Evolutionary conservation across 768 basidiomycete genomes (phyloP), one percentile per base, ranked within the genome.

Genomic region (Mycena rebaudengoi): DNA sequence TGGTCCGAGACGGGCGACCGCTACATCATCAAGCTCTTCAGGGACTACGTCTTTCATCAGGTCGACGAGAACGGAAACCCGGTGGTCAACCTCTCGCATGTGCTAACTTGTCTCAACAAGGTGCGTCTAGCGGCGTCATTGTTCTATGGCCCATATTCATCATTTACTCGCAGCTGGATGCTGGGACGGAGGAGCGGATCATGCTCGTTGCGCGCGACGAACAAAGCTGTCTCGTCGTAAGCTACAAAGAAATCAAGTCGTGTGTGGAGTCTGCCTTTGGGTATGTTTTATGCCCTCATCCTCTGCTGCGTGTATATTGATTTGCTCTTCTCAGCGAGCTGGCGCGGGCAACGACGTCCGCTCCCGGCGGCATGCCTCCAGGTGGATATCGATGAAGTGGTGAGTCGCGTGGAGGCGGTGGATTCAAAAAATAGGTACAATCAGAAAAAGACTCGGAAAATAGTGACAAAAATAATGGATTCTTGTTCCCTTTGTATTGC

Each of bases 1-100:
- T 99, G 98, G 98, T 96, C 96, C 13, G 98, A 99, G 73, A 99
- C 98, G 0, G 98, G 98, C 2, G 98, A 99, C 72, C 83, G 97
- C 64, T 99, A 99, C 75, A 95, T 99, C 73, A 86, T 99, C 82
- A 98, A 98, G 82, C 86, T 99, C 45, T 99, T 99, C 85, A 87
- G 98, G 18, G 98, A 99, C 76, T 96, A 93, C 70, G 96, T 99
- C 25, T 99, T 99, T 77, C 98, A 99, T 73, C 96, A 98, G 75
- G 91, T 98, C 40, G 96, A 98, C 67, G 94, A 95, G 72, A 85
- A 87, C 67, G 94, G 95, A 11, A 89, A 91, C 54, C 96, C 98
- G 0, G 88, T 98, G 18, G 83, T 98, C 59, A 96, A 96, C 73
- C 78, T 99, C 62, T 86, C 90, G 0, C 96, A 99, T 78, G 96